phyloP scores from a whole-genome alignment of 2,329 filamentous ascomycete genomes.

The Helminthosporium solani region DNA sequence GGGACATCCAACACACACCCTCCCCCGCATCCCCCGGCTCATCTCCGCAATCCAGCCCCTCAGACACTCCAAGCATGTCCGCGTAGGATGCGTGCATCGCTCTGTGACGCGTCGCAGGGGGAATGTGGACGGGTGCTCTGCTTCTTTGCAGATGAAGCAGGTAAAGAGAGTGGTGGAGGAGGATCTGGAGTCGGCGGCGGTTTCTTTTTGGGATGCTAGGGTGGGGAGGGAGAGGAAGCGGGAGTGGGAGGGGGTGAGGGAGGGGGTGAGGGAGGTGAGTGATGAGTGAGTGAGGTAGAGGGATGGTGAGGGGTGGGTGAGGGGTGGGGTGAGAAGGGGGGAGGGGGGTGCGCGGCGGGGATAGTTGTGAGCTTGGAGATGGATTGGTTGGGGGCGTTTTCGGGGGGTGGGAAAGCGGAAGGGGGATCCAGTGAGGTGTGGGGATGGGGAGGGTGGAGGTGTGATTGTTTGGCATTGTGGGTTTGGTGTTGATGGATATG shows the following conservation, averaged over 20 bases:
- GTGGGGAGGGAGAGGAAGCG: neutral
- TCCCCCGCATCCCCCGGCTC: constrained; percentile 18
- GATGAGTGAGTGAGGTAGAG: neutral
- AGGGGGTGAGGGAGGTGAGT: neutral
- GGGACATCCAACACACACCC: constrained; percentile 26
- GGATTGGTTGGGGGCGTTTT: neutral
- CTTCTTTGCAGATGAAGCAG: constrained; percentile 31
- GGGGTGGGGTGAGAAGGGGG: neutral
- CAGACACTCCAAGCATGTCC: constrained; percentile 30
- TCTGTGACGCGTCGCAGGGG: constrained; percentile 21
- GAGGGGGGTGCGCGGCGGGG: no score
- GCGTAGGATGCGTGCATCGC: constrained; percentile 31
- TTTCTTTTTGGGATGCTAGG: constrained; percentile 4
- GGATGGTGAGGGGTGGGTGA: neutral
- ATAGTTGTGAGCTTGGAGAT: neutral
- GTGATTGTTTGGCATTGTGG: neutral
- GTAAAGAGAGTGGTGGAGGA: constrained; percentile 12
- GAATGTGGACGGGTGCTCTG: constrained; percentile 21
- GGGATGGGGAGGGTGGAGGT: constrained; percentile 2
- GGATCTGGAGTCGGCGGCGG: constrained; percentile 11
- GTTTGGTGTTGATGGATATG: neutral
- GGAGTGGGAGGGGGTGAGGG: neutral
- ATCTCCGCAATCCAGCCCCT: constrained; percentile 26
- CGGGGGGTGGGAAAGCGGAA: neutral
- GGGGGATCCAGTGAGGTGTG: neutral